phyloP scores from a whole-genome alignment of 139 green algal genomes.

The Chlorella vulgaris region DNA sequence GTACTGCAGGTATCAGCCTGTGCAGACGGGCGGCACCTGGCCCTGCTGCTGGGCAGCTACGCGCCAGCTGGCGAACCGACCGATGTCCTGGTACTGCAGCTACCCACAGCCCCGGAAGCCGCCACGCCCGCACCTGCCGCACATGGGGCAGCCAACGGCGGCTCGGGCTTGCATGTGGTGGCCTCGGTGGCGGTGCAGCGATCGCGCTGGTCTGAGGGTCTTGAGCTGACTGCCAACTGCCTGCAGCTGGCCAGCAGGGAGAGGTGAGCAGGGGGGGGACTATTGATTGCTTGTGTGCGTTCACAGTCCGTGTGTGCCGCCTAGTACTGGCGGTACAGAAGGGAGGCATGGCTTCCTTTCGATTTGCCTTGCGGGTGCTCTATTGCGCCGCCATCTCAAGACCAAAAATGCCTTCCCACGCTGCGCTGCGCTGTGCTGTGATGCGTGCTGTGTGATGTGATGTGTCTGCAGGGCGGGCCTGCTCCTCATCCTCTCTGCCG shows the following conservation, averaged over 20 bases:
- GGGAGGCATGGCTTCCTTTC: no score
- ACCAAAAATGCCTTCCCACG: no score
- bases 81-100: constrained; percentile 11
- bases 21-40: constrained; percentile 12
- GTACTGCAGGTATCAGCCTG: constrained; percentile 4
- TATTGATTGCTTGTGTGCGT: neutral
- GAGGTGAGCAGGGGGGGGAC: neutral
- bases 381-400: no score
- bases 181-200: constrained; percentile 17
- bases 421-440: neutral
- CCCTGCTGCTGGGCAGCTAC: constrained; percentile 23
- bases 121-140: neutral
- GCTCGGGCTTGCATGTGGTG: constrained; percentile 12
- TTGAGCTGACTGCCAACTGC: constrained; percentile 6
- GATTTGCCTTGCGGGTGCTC: no score
- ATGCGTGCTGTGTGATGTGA: neutral
- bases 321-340: no score
- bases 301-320: no score
- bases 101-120: neutral
- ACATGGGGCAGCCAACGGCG: neutral
- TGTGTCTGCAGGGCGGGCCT: constrained; percentile 2
- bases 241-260: constrained; percentile 2
- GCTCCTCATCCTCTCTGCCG: constrained; percentile 19
- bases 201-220: neutral
- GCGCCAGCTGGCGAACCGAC: neutral